Evolutionary conservation across 2,329 filamentous ascomycete genomes (phyloP), one percentile per base, ranked within the genome.

Genomic region (Aspergillus clavatus): DNA sequence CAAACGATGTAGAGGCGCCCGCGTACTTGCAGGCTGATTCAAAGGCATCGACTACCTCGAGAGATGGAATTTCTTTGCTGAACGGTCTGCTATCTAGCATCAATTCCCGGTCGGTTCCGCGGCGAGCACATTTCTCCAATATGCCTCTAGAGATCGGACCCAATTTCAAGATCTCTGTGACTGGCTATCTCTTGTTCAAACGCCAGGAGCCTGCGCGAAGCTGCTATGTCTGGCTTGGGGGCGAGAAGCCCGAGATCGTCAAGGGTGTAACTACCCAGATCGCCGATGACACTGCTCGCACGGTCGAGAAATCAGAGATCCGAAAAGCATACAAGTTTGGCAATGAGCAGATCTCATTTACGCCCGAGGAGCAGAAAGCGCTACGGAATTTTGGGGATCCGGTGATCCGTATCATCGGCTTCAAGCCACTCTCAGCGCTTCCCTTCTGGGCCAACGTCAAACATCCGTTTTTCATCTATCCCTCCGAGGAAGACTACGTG

Each of bases 281-380:
- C 44, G 84, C 88, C 3, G 86, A 89, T 49, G 88, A 94, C 55
- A 89, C 83, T 14, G 80, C 84, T 2, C 78, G 83, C 28, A 81
- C 82, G 0, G 82, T 97, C 0, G 84, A 94, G 51, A 90, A 90
- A 56, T 72, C 71, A 3, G 89, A 97, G 58, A 80, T 94, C 16
- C 86, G 86, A 47, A 96, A 93, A 67, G 93, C 91, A 0, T 98
- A 93, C 74, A 96, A 93, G 58, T 97, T 97, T 61, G 93, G 91
- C 10, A 90, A 89, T 29, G 88, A 95, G 54, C 89, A 89, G 38
- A 81, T 98, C 38, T 79, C 85, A 39, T 98, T 98, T 64, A 83
- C 83, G 0, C 79, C 83, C 0, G 89, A 96, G 26, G 91, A 98
- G 64, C 82, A 91, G 48, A 84, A 84, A 46, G 72, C 78, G 16